Conservation (phyloP, 148 eudicot species). For the Vaccinium darrowii region DNA sequence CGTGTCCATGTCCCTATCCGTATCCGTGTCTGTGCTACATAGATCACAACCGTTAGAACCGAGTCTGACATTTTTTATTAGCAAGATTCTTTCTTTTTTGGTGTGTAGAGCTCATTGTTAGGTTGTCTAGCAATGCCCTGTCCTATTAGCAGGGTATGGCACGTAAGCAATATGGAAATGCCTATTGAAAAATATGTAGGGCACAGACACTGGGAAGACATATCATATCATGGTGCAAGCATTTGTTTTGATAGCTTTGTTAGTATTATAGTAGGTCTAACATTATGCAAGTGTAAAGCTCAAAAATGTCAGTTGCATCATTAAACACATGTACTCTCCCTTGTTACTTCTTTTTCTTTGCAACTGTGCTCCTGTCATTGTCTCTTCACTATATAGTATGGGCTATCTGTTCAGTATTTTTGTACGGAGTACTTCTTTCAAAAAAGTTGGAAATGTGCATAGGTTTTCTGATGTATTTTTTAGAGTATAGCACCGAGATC, state of each 20-base stretch:
- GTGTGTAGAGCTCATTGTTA: background rate
- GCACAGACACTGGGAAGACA: background rate
- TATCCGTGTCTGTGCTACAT: no score
- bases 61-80: background rate
- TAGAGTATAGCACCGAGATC: background rate
- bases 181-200: background rate
- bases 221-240: background rate
- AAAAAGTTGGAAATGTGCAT: background rate
- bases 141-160: background rate
- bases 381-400: background rate
- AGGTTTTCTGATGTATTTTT: background rate
- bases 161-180: background rate
- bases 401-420: background rate
- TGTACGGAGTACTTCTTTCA: background rate
- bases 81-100: background rate
- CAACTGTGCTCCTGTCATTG: background rate
- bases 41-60: background rate
- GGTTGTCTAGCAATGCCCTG: background rate
- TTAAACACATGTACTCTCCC: background rate
- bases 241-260: background rate
- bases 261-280: background rate
- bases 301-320: background rate
- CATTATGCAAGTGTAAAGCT: background rate
- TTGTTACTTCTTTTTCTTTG: background rate
- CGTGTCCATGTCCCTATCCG: no score